Evolutionary conservation across 345 rosid species (phyloP).

Genomic region (Camelina sativa): DNA sequence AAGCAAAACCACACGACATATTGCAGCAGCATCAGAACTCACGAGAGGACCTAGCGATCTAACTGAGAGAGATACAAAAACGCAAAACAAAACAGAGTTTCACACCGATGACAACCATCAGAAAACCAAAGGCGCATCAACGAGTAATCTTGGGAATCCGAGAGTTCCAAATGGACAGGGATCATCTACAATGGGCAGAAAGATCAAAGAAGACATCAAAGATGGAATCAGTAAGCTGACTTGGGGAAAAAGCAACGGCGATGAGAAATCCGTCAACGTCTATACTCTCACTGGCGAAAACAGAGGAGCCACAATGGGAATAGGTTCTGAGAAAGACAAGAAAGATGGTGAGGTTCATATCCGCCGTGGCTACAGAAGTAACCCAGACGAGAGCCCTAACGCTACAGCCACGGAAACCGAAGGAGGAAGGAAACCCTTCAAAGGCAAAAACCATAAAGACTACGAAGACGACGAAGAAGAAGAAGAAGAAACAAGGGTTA

Average conservation of each 20-base stretch:
- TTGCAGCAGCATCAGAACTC: conserved; percentile 46
- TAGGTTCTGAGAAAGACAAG: conserved; percentile 53
- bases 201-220: conserved; percentile 59
- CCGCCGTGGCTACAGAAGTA: conserved; percentile 62
- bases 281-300: conserved; percentile 85
- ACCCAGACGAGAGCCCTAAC: conserved; percentile 65
- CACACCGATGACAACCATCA: conserved; percentile 46
- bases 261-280: conserved; percentile 51
- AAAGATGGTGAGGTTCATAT: conserved; percentile 60
- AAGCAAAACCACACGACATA: conserved; percentile 33
- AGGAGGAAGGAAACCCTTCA: conserved; percentile 48
- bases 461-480: conserved; percentile 39
- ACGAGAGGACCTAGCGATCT: conserved; percentile 39
- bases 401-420: conserved; percentile 63
- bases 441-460: conserved; percentile 38
- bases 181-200: conserved; percentile 46
- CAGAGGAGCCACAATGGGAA: conserved; percentile 75
- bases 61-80: conserved; percentile 15
- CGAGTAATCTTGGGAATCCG: conserved; percentile 20
- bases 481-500: conserved; percentile 40
- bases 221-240: conserved; percentile 63
- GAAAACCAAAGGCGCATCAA: conserved; percentile 35
- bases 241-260: conserved; percentile 48
- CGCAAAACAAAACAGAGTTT: conserved; percentile 35
- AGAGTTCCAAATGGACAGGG: conserved; percentile 44